Base-by-base conservation (phyloP, 2,329 filamentous ascomycete species). In the Chrysoporthe austroafricana region DNA sequence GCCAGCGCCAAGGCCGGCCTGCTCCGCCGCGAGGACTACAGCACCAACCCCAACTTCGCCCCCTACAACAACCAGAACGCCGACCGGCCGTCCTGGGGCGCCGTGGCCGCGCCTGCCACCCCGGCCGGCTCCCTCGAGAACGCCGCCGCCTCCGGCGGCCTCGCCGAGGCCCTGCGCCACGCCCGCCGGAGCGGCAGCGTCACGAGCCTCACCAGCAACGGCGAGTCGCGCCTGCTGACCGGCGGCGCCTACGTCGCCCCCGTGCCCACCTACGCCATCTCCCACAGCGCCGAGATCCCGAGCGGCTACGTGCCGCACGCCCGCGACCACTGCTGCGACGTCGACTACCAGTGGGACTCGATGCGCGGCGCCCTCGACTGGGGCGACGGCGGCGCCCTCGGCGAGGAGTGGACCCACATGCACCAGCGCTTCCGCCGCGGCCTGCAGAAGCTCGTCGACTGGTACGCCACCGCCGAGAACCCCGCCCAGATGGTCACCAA, bases 341-440 rank as follows among this genome's bases (percentile, higher is more conserved):
- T 97, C n/a, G 96, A 99, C 78, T 96, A 93, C 74, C 91, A 95
- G 73, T 99, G 96, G 95, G 94, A 99, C 75, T 97, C 94, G 69
- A 95, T 94, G 85, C 86, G 91, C 16, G 82, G 86, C 2, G 88
- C 92, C 0, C 85, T 93, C 56, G 84, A 90, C 70, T 98, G 96
- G 91, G 95, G 94, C 7, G 90, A 93, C 73, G 95, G 95, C 11
- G 96, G 95, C 21, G 21, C 21, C 21, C 21, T 93, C 73, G 94
- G 93, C 0, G 96, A 99, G 78, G 96, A 98, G 79, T 99, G 96
- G 96, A 91, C 93, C 42, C 85, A 89, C 3, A 98, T 99, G 96
- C 96, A 99, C 79, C 90, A 90, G 76, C 88, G 96, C 32, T 97
- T 98, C 74, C 87, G 94, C 48, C 87, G 84, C 70, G 95, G 95